Conservation (phyloP, 192 early-diverging fungal genomes). For the Entomortierella beljakovae region DNA sequence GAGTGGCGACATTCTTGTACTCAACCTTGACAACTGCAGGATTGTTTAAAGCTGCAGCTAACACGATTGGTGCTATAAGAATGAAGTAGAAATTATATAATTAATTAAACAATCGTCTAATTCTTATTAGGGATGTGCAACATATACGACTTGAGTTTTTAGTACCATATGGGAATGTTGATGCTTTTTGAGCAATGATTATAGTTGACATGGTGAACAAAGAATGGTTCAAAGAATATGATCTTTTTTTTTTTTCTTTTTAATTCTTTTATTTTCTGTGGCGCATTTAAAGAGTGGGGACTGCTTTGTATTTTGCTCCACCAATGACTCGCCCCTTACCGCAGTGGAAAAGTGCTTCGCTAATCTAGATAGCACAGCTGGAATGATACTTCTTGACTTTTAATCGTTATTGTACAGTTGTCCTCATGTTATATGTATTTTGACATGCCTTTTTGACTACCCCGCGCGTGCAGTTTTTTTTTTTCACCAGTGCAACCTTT, state of each 20-base stretch:
- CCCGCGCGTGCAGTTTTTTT: no score
- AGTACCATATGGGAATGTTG: constrained; percentile 60
- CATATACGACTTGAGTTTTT: background rate
- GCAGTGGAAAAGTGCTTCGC: no score
- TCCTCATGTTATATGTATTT: no score
- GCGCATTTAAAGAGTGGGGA: no score
- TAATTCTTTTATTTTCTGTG: background rate
- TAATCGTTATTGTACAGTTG: no score
- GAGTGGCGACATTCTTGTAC: constrained; percentile 62
- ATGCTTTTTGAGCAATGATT: constrained; percentile 69
- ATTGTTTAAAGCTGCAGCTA: constrained; percentile 64
- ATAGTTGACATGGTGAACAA: constrained; percentile 58
- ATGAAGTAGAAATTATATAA: background rate
- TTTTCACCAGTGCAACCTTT: background rate
- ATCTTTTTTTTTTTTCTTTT: no score
- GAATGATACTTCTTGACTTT: no score
- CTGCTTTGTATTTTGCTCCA: no score
- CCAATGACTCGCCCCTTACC: no score
- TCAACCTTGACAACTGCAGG: constrained; percentile 51
- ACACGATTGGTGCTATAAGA: constrained; percentile 64
- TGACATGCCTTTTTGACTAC: no score
- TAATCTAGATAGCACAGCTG: no score
- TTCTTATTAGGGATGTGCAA: constrained; percentile 7
- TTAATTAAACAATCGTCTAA: background rate
- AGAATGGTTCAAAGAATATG: no score